Base-by-base conservation (phyloP, 352 stramenopile species). In the Phytophthora hibernalis region DNA sequence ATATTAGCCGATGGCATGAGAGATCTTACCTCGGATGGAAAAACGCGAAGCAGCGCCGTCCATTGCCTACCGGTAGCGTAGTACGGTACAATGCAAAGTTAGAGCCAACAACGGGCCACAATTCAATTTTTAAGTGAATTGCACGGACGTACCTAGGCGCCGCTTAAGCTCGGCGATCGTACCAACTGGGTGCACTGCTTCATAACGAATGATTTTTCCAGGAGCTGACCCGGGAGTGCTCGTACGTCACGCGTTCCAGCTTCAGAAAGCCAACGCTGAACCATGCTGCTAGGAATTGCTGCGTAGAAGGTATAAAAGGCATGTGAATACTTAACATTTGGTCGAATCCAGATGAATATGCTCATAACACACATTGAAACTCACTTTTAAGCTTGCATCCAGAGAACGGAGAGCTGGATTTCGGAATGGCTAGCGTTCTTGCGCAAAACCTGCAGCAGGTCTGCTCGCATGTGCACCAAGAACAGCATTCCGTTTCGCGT, bases 181-280 rank as follows among this genome's bases (percentile, higher is more conserved):
- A 30, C 87, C 86, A 9, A 99, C 81, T 16, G 96, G 95, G 66
- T 99, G 96, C 1, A 99, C 96, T 6, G 91, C 91, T 65, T 99
- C 96, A 68, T 98, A 98, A 12, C 85, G 88, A 65, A 97, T 97
- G 65, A 99, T 98, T 97, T 97, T 74, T 99, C 96, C 50, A 99
- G 86, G 2, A 98, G 80, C 13, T 87, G 87, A 1, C 96, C 96
- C 38, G 91, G 74, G 96, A 98, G 33, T 88, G 69, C 42, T 98
- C 89, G 65, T 98, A 98, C 11, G 95, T 98, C 40, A 99, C 96
- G 45, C 94, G 82, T 68, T 92, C 76, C 21, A 98, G 76, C 28
- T 92, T 83, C 31, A 99, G 57, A 50, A 98, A 96, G 15, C 91
- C 94, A 22, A 97, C 92, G 44, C 85, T 92, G 62, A 99, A 98